These are phyloP conservation scores for Mycena vitilis DNA, from an alignment of 768 basidiomycete genomes.

Conservation along the genomic window DNA sequence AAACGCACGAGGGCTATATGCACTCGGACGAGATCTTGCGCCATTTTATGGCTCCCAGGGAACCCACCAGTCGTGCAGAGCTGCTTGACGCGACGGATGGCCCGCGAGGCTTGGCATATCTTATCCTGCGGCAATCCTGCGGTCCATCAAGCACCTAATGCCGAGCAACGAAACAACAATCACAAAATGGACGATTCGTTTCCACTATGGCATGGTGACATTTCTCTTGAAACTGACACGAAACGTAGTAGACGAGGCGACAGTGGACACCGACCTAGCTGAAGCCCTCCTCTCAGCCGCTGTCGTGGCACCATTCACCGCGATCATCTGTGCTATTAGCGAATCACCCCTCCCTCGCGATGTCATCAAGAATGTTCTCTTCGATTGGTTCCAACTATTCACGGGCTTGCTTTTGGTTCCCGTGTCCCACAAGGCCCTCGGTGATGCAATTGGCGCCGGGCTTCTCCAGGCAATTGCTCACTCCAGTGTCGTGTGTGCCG, in stretches of 20 bases:
- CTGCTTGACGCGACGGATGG: neutral
- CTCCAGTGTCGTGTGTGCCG: neutral
- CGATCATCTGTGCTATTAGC: neutral
- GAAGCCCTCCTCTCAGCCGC: neutral
- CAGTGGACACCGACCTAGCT: neutral
- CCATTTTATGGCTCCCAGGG: neutral
- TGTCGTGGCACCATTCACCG: neutral
- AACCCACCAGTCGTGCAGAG: neutral
- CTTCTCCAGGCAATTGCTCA: neutral
- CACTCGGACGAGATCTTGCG: too few species aligned
- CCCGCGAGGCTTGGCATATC: neutral
- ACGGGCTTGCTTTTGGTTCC: too few species aligned
- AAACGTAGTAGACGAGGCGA: neutral
- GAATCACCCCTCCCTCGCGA: neutral
- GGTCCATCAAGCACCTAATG: neutral
- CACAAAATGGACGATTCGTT: neutral
- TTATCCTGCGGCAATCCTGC: neutral
- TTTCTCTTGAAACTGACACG: neutral
- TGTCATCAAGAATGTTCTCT: too few species aligned
- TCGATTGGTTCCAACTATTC: too few species aligned
- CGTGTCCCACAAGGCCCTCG: neutral
- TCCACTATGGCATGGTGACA: neutral
- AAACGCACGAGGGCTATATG: too few species aligned
- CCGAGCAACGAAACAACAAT: neutral
- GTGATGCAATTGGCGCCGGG: neutral